Conservation (phyloP, 2,329 filamentous ascomycete species). For the Ophiosphaerella herpotricha region DNA sequence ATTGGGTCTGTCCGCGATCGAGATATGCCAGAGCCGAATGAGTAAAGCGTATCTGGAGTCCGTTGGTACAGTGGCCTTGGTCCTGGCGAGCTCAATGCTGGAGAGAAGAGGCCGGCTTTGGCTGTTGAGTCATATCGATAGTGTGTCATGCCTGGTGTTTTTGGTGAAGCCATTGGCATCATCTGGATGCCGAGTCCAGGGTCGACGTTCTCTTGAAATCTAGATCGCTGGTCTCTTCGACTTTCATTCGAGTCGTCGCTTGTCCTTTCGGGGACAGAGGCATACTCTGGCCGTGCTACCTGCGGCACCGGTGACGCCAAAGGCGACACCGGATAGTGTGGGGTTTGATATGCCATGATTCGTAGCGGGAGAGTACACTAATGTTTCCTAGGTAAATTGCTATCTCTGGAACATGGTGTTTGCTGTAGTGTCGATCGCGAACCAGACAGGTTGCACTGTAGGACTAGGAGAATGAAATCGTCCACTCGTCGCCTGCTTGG, state of each 20-base stretch:
- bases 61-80: conserved; percentile 19
- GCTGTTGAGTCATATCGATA: conserved; percentile 20
- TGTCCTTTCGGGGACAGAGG: conserved; percentile 17
- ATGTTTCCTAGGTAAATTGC: background rate
- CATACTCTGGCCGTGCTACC: conserved; percentile 19
- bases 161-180: conserved; percentile 24
- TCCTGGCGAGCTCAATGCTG: conserved; percentile 10
- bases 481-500: background rate
- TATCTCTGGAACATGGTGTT: background rate
- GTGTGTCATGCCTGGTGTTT: conserved; percentile 25
- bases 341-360: conserved; percentile 9
- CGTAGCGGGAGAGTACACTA: background rate
- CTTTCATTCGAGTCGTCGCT: conserved; percentile 20
- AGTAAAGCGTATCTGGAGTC: conserved; percentile 27
- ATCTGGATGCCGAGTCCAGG: conserved; percentile 36
- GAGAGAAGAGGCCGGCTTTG: conserved; percentile 23
- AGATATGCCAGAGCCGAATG: conserved; percentile 23
- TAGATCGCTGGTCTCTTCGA: conserved; percentile 16
- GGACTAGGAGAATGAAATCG: background rate
- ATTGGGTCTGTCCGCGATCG: conserved; percentile 34
- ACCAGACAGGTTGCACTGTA: background rate
- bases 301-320: conserved; percentile 21
- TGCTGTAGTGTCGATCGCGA: background rate
- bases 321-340: conserved; percentile 15
- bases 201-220: conserved; percentile 21